Evolutionary conservation across 2,329 filamentous ascomycete species (phyloP).

Genomic region (Curvularia eragrostidis): DNA sequence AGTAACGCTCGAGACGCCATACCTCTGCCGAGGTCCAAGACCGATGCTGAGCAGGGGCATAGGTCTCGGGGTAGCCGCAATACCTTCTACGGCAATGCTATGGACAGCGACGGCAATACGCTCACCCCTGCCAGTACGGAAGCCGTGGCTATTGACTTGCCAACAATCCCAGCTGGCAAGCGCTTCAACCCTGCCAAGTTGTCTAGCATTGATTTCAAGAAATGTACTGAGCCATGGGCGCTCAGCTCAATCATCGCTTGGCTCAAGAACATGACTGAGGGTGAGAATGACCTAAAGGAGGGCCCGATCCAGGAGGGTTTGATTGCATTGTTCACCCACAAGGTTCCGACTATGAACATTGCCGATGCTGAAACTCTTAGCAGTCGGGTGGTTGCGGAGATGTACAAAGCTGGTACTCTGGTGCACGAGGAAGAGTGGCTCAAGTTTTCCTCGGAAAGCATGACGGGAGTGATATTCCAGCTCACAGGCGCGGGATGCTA

Average conservation of each 20-base stretch:
- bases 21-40: conserved; percentile 89
- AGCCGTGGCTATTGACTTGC: conserved; percentile 76
- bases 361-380: conserved; percentile 92
- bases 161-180: conserved; percentile 78
- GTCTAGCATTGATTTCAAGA: conserved; percentile 78
- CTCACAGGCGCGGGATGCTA: conserved; percentile 92
- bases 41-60: conserved; percentile 76
- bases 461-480: conserved; percentile 93
- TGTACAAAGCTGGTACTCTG: conserved; percentile 80
- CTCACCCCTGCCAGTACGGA: conserved; percentile 58
- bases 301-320: conserved; percentile 87
- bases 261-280: conserved; percentile 88
- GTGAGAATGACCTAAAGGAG: conserved; percentile 84
- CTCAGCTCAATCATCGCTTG: conserved; percentile 85
- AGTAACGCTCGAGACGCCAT: conserved; percentile 79
- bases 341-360: conserved; percentile 98
- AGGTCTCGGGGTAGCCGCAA: conserved; percentile 52
- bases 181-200: conserved; percentile 88
- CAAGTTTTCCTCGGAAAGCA: conserved; percentile 79
- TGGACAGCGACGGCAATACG: conserved; percentile 60
- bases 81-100: conserved; percentile 43
- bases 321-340: conserved; percentile 87
- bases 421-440: conserved; percentile 97
- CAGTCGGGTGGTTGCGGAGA: conserved; percentile 75
- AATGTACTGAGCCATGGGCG: conserved; percentile 90